phyloP scores from a whole-genome alignment of 176 grass and related monocot genomes.

The Neostapfia colusana region DNA sequence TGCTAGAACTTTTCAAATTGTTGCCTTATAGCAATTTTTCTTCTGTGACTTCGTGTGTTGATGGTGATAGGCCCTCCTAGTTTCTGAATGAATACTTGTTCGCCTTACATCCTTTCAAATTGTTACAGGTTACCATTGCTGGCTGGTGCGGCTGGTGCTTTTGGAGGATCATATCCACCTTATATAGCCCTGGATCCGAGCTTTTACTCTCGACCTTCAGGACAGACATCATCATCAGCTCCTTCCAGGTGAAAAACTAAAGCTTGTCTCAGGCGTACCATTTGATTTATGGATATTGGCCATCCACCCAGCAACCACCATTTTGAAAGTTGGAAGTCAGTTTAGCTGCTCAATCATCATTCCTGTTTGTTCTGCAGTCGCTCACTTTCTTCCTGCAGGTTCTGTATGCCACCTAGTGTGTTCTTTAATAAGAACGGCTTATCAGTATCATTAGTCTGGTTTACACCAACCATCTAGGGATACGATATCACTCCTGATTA shows the following conservation, averaged over 20 bases:
- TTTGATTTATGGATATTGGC: background rate
- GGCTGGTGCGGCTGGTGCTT: conserved; percentile 63
- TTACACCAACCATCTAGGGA: background rate
- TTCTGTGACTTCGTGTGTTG: background rate
- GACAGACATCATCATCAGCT: conserved; percentile 56
- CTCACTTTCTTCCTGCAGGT: background rate
- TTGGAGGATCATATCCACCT: conserved; percentile 75
- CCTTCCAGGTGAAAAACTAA: conserved; percentile 52
- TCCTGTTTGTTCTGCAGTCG: no score
- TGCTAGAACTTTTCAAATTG: background rate
- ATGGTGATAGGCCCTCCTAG: background rate
- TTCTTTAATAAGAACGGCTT: background rate
- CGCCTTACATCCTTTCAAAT: conserved; percentile 21
- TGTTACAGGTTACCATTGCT: conserved; percentile 73
- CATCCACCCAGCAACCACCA: background rate
- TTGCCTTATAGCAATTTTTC: background rate
- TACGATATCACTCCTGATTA: background rate
- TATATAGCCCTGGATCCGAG: conserved; percentile 81
- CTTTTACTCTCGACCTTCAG: conserved; percentile 70
- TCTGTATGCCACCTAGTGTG: background rate
- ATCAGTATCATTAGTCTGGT: background rate
- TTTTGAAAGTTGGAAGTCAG: background rate
- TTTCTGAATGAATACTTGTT: conserved; percentile 22
- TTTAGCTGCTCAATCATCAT: background rate
- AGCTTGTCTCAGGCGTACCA: background rate